Evolutionary conservation across 75 land plant genomes (phyloP).

Genomic region (Sequoiadendron giganteum): DNA sequence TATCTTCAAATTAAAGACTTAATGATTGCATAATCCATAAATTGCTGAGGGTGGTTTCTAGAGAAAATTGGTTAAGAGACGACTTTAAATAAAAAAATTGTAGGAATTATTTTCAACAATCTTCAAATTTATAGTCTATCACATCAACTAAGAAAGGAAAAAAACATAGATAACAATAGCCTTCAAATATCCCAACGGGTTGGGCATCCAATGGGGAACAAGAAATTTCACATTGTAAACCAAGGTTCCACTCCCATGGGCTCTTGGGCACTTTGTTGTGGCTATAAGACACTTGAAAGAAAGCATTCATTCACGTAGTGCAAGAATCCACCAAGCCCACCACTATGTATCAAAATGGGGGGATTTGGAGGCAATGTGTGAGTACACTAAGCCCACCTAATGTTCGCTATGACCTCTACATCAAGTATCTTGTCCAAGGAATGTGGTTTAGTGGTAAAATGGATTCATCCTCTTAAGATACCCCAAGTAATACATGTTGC

Average conservation of each 20-base stretch:
- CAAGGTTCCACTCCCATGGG: neutral
- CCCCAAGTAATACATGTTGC: too few relatives aligned
- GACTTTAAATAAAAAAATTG: too few relatives aligned
- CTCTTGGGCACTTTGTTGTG: neutral
- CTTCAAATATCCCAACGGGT: neutral
- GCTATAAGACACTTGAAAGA: neutral
- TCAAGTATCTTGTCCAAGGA: too few relatives aligned
- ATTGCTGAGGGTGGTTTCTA: neutral
- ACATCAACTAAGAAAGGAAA: neutral
- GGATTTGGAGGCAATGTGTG: too few relatives aligned
- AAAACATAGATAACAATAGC: neutral
- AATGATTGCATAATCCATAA: neutral
- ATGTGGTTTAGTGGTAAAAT: too few relatives aligned
- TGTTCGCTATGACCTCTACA: too few relatives aligned
- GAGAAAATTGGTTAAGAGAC: neutral
- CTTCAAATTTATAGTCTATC: neutral
- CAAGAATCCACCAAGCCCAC: neutral
- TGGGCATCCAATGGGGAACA: neutral
- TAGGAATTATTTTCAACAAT: neutral
- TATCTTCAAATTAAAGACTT: neutral
- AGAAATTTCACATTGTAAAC: neutral
- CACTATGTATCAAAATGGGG: neutral
- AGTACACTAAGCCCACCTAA: too few relatives aligned
- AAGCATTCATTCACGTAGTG: neutral
- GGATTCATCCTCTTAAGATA: too few relatives aligned